Conservation (phyloP, 257 asterid genomes). For the Leptodermis oblonga region DNA sequence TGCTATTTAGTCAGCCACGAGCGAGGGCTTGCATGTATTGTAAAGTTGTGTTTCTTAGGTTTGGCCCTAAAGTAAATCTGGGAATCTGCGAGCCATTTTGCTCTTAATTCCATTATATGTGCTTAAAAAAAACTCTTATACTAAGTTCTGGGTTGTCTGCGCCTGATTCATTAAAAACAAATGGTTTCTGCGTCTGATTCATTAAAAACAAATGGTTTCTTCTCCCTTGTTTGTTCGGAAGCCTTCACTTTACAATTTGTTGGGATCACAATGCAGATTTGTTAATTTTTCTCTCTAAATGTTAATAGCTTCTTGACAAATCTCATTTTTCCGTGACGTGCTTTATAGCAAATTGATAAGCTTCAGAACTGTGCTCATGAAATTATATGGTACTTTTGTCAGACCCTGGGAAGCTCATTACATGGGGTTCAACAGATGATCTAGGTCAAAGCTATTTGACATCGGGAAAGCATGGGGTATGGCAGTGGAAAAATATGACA, state of each 20-base stretch:
- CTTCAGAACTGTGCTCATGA: not conserved
- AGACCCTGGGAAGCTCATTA: conserved; percentile 90
- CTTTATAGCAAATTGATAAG: not conserved
- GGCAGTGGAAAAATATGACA: not conserved
- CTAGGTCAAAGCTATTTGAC: conserved; percentile 93
- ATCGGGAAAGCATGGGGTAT: conserved; percentile 98
- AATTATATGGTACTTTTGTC: conserved; percentile 20
- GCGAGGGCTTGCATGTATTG: not conserved
- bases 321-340: not conserved
- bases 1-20: not conserved
- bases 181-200: too few species aligned
- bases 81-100: not conserved
- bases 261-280: not conserved
- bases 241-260: not conserved
- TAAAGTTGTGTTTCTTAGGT: not conserved
- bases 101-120: not conserved
- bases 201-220: not conserved
- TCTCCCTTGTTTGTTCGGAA: not conserved
- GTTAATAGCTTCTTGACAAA: not conserved
- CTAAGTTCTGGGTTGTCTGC: not conserved
- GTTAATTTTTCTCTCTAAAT: not conserved
- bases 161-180: too few species aligned
- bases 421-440: conserved; percentile 98
- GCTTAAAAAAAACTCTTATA: too few species aligned
- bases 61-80: not conserved